Evolutionary conservation across 1,284 basidiomycete species (phyloP).

Genomic region (Ustilago nuda): DNA sequence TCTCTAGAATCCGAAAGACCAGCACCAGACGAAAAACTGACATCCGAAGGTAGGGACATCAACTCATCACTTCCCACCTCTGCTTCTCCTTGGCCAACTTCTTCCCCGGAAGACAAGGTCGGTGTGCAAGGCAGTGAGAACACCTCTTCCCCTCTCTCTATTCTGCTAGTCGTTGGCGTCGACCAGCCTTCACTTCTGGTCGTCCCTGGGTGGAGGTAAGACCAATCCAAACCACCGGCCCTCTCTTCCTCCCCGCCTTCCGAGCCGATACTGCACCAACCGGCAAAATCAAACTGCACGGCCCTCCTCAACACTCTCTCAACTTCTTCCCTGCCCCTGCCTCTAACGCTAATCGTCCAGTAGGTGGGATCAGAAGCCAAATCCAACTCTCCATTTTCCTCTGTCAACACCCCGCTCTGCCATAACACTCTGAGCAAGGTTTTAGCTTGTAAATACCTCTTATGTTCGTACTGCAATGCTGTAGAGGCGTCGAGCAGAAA

Average conservation of each 20-base stretch:
- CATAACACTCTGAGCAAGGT: conserved; percentile 29
- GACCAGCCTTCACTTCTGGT: neutral
- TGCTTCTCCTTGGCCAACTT: neutral
- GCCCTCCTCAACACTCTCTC: neutral
- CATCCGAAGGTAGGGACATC: conserved; percentile 3
- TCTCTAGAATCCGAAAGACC: conserved; percentile 11
- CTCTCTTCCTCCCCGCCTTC: neutral
- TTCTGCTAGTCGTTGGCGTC: neutral
- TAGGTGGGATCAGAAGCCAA: conserved; percentile 2
- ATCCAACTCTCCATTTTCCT: conserved; percentile 12
- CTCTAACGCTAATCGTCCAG: conserved; percentile 14
- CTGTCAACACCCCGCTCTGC: neutral
- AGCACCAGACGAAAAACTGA: neutral
- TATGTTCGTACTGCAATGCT: conserved; percentile 30
- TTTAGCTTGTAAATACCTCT: conserved; percentile 32
- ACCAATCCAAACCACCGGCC: conserved; percentile 1
- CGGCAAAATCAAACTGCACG: conserved; percentile 4
- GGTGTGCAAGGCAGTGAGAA: neutral
- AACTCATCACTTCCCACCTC: neutral
- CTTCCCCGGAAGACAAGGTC: neutral
- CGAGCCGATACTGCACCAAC: conserved; percentile 10
- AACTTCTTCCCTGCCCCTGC: neutral
- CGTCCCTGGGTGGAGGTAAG: neutral
- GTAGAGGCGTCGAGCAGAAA: conserved; percentile 29
- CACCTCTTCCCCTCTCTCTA: neutral